Evolutionary conservation across 1,284 basidiomycete species (phyloP).

Genomic region (Leccinum griseonigrum): DNA sequence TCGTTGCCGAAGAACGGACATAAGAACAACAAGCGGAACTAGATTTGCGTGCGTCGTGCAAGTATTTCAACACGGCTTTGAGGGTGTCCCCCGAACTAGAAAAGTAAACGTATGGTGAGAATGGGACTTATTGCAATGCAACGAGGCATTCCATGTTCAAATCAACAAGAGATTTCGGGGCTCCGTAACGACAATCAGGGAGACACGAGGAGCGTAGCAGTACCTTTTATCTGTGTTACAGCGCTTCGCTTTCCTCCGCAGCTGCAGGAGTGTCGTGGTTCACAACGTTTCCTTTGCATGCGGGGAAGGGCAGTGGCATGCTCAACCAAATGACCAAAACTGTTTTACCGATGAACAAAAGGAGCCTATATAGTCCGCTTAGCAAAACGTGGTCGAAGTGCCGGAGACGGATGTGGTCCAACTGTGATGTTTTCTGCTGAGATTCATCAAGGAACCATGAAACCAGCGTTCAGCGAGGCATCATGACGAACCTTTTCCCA

Average conservation of each 20-base stretch:
- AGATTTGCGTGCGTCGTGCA: conserved; percentile 1
- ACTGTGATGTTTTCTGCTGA: background rate
- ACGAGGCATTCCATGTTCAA: conserved; percentile 14
- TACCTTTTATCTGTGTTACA: conserved; percentile 10
- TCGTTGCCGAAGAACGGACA: background rate
- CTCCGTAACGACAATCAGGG: conserved; percentile 3
- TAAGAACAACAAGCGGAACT: conserved; percentile 15
- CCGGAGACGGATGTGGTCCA: conserved; percentile 4
- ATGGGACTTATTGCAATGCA: conserved; percentile 9
- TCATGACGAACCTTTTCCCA: conserved; percentile 23
- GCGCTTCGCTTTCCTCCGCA: conserved; percentile 5
- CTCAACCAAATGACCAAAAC: conserved; percentile 13
- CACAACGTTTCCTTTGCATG: conserved; percentile 1
- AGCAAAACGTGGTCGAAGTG: conserved; percentile 11
- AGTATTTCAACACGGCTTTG: background rate
- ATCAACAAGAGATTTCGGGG: background rate
- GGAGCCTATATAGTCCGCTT: conserved; percentile 4
- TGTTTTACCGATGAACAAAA: conserved; percentile 22
- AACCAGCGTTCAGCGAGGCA: conserved; percentile 1
- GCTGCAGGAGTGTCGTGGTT: background rate
- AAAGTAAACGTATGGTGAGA: background rate
- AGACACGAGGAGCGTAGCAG: conserved; percentile 6
- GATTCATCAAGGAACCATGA: conserved; percentile 6
- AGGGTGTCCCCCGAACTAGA: conserved; percentile 1
- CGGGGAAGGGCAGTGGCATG: conserved; percentile 1